Percentiles rank a stretch among this genome's conserved stretches.
Conservation (phyloP, 2,329 filamentous ascomycete genomes). For the Colletotrichum neosansevieriae region DNA sequence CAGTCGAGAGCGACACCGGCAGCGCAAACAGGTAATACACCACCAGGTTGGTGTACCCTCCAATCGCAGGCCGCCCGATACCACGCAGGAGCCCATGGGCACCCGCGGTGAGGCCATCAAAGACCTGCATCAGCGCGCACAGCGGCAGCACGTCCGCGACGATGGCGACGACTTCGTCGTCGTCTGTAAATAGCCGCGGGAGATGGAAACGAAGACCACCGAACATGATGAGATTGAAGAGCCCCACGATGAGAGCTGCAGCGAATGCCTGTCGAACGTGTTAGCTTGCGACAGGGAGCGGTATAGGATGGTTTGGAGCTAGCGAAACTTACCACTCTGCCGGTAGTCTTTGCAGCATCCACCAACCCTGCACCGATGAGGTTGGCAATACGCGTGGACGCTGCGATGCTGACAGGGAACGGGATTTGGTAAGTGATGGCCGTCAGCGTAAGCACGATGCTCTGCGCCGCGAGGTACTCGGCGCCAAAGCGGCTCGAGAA, state of each 20-base stretch:
- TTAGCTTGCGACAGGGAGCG: constrained; percentile 43
- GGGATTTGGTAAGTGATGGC: constrained; percentile 90
- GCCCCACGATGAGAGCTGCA: constrained; percentile 76
- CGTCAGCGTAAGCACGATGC: constrained; percentile 82
- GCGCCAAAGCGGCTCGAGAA: constrained; percentile 83
- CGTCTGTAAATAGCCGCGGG: constrained; percentile 82
- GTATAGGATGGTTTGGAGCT: not conserved
- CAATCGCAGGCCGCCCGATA: constrained; percentile 88
- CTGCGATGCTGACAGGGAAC: constrained; percentile 90
- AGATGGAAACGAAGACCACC: constrained; percentile 77
- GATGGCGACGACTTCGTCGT: constrained; percentile 75
- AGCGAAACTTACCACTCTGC: constrained; percentile 72
- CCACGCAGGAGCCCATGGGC: constrained; percentile 89
- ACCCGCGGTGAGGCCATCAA: constrained; percentile 83
- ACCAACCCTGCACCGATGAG: constrained; percentile 89
- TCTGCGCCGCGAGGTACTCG: constrained; percentile 87
- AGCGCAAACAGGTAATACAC: constrained; percentile 89
- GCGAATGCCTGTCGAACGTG: constrained; percentile 60
- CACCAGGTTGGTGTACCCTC: constrained; percentile 88
- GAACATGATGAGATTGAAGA: constrained; percentile 82
- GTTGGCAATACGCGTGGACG: constrained; percentile 90
- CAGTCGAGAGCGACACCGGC: constrained; percentile 83
- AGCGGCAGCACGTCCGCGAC: constrained; percentile 80
- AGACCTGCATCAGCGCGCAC: constrained; percentile 89
- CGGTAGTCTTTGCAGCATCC: constrained; percentile 82